These are phyloP conservation scores for Vinca minor DNA, from an alignment of 257 asterid species.

Conservation along the genomic window DNA sequence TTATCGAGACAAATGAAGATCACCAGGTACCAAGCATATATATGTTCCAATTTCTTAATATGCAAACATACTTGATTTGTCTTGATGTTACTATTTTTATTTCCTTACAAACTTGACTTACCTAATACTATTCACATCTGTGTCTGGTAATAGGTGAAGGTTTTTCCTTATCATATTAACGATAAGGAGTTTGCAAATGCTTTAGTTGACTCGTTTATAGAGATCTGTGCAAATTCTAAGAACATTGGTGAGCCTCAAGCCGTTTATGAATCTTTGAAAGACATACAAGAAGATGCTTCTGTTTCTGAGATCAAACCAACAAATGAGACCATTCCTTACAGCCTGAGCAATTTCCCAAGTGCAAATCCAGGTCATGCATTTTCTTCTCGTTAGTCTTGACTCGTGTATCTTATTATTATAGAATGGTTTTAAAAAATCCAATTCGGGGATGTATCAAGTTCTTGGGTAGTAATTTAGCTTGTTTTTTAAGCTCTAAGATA, in stretches of 20 bases:
- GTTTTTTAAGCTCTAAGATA: no score
- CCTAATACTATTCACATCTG: slow-evolving; percentile 2
- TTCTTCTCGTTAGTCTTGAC: neutral
- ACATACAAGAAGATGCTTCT: slow-evolving; percentile 28
- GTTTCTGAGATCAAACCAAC: slow-evolving; percentile 22
- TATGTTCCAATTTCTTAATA: slow-evolving; percentile 14
- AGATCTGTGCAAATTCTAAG: slow-evolving; percentile 30
- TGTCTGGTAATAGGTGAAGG: slow-evolving; percentile 52
- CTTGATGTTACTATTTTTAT: slow-evolving; percentile 2
- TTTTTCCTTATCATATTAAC: slow-evolving; percentile 70
- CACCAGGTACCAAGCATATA: slow-evolving; percentile 52
- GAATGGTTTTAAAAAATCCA: neutral
- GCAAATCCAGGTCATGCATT: slow-evolving; percentile 67
- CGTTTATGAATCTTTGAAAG: slow-evolving; percentile 27
- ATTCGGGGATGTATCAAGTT: neutral
- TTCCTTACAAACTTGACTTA: slow-evolving; percentile 1
- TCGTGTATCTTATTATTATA: neutral
- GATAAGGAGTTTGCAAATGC: slow-evolving; percentile 78
- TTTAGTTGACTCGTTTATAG: slow-evolving; percentile 71
- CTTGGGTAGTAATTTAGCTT: slow-evolving; percentile 1
- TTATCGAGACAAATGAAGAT: slow-evolving; percentile 41
- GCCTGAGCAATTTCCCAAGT: slow-evolving; percentile 64
- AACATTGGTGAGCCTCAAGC: slow-evolving; percentile 26
- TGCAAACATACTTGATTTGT: slow-evolving; percentile 11
- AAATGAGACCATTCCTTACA: slow-evolving; percentile 29